Conservation (phyloP, 306 rosid genomes). For the Corylus heterophylla region DNA sequence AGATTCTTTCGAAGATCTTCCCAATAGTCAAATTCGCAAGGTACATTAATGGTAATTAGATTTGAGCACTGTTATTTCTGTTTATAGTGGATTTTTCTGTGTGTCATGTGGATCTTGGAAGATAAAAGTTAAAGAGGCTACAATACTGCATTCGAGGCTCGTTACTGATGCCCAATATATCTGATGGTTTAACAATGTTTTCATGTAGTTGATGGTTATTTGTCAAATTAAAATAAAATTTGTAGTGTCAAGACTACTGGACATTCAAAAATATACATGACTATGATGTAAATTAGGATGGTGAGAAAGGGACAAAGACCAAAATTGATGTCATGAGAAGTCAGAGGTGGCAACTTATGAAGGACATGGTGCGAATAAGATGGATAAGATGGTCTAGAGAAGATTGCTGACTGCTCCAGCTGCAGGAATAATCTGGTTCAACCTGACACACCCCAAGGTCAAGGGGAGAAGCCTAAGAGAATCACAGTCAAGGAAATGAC, state of each 20-base stretch:
- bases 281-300: background rate
- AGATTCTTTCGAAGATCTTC: slow-evolving; percentile 80
- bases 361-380: background rate
- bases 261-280: background rate
- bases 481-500: background rate
- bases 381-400: background rate
- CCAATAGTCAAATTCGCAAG: slow-evolving; percentile 94
- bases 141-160: background rate
- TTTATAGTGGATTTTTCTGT: background rate
- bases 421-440: background rate
- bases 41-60: slow-evolving; percentile 37
- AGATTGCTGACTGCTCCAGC: background rate
- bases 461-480: background rate
- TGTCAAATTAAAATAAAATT: background rate
- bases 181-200: background rate
- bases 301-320: background rate
- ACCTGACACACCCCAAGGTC: background rate
- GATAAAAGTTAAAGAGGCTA: background rate
- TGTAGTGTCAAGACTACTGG: background rate
- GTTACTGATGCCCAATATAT: background rate
- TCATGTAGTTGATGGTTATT: background rate
- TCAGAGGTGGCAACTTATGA: background rate
- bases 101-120: background rate
- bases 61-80: slow-evolving; percentile 11
- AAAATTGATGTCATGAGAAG: background rate